These are phyloP conservation scores for Ganoderma multipileum DNA, from an alignment of 1,284 basidiomycete species.

Conservation along the genomic window DNA sequence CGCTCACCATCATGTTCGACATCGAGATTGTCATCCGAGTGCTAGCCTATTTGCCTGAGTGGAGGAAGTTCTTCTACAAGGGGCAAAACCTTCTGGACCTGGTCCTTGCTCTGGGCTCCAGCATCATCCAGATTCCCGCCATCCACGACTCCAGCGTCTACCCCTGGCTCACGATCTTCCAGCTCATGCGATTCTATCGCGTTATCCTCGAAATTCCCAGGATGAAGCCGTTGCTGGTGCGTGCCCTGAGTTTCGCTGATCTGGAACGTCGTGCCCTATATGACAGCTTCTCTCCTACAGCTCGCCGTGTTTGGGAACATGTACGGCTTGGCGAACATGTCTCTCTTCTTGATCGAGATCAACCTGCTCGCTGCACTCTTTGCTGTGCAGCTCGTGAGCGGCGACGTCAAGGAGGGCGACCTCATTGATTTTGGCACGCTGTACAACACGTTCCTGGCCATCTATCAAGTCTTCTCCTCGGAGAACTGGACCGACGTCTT, in stretches of 20 bases:
- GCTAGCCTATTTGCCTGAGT: constrained; percentile 79
- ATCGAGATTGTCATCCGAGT: constrained; percentile 88
- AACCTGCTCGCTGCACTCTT: constrained; percentile 90
- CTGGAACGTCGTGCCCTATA: constrained; percentile 12
- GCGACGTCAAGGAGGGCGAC: constrained; percentile 67
- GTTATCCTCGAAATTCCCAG: constrained; percentile 90
- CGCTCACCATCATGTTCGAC: constrained; percentile 87
- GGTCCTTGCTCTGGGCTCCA: constrained; percentile 81
- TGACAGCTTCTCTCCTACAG: constrained; percentile 47
- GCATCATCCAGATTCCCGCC: constrained; percentile 86
- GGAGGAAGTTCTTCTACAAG: constrained; percentile 79
- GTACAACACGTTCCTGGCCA: constrained; percentile 88
- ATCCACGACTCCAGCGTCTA: constrained; percentile 76
- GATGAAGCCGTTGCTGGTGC: constrained; percentile 81
- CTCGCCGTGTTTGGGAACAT: constrained; percentile 92
- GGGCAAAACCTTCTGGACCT: constrained; percentile 83
- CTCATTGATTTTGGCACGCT: constrained; percentile 89
- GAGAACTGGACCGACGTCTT: constrained; percentile 94
- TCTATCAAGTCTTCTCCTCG: constrained; percentile 94
- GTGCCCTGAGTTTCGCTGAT: constrained; percentile 33
- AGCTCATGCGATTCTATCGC: constrained; percentile 90
- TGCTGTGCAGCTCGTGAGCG: constrained; percentile 79
- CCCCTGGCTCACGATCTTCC: constrained; percentile 93
- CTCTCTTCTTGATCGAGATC: constrained; percentile 89
- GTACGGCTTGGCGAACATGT: constrained; percentile 93